Conservation (phyloP, 768 basidiomycete genomes). For the Strobilomyces confusus region DNA sequence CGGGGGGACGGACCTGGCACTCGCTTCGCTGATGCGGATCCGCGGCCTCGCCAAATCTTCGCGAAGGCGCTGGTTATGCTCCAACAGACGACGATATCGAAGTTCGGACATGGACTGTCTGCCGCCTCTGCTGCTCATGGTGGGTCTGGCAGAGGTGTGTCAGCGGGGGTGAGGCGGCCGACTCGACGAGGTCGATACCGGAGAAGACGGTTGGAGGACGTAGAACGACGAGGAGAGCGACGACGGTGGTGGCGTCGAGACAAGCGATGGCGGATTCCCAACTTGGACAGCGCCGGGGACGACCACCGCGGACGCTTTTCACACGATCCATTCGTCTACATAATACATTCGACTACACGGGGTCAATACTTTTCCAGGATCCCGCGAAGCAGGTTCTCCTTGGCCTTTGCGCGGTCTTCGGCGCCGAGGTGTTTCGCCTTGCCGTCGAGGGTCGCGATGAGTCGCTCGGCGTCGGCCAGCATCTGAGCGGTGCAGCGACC, state of each 20-base stretch:
- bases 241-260: slow-evolving; percentile 10
- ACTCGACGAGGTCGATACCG: neutral
- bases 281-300: neutral
- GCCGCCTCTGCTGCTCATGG: slow-evolving; percentile 61
- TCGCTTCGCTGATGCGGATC: slow-evolving; percentile 71
- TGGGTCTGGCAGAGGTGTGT: no score
- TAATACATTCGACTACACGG: no score
- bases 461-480: slow-evolving; percentile 51
- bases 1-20: slow-evolving; percentile 47
- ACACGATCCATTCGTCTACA: slow-evolving; percentile 13
- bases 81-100: slow-evolving; percentile 71
- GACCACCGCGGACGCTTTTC: slow-evolving; percentile 14
- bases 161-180: neutral
- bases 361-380: slow-evolving; percentile 32
- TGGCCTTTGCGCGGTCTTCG: slow-evolving; percentile 31
- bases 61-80: slow-evolving; percentile 68
- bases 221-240: neutral
- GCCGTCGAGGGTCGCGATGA: slow-evolving; percentile 51
- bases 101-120: slow-evolving; percentile 77
- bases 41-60: slow-evolving; percentile 72
- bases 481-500: slow-evolving; percentile 39
- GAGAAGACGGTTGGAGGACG: neutral
- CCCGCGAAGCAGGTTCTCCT: slow-evolving; percentile 33
- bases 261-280: slow-evolving; percentile 1
- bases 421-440: slow-evolving; percentile 39